Base-by-base conservation (phyloP, 129 eudicot genomes). In the Chrysanthemum lavandulifolium region DNA sequence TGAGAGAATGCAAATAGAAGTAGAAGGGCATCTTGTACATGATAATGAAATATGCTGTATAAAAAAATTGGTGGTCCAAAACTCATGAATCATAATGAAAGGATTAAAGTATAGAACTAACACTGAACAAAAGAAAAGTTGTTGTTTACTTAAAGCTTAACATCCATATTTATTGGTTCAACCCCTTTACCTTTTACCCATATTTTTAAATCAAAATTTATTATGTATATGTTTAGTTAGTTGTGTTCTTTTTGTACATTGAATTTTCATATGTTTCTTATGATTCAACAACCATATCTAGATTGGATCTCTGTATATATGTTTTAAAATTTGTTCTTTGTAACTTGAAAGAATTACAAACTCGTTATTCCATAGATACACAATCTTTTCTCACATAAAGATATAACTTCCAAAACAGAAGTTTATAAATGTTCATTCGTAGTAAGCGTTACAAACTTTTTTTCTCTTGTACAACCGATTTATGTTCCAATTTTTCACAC, bases 41-140 rank as follows among this genome's bases (percentile, higher is more conserved):
- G 1, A 5, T 65, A 15, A 58, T 15, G 47, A 5, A 36, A 36
- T 36, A 6, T 19, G 21, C 21, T 40, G 47, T 40, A 36, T 10
- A 31, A 6, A 68, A 69, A 21, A 33, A 51, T 14, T 14, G 8
- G 78, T 72, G 82, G 77, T 78, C 73, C 73, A 72, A 78, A 75
- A 55, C 67, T 65, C 78, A 78, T 72, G 72, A 78, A 16, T 71
- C 77, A 78, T 78, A 45, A 78, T 64, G 54, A 67, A 64, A 78
- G 67, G 48, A 53, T 61, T 51, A 73, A 65, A 43, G 65, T 67
- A 58, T 15, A 25, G 45, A 76, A 67, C 29, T 56, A 55, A 25
- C 66, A 64, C 48, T 29, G 12, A 63, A 58, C 23, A 65, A 61
- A 78, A 67, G 55, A 71, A 78, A 71, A 71, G 76, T 71, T 72